phyloP scores from a whole-genome alignment of 2,329 filamentous ascomycete species.

The Blumeria hordei region DNA sequence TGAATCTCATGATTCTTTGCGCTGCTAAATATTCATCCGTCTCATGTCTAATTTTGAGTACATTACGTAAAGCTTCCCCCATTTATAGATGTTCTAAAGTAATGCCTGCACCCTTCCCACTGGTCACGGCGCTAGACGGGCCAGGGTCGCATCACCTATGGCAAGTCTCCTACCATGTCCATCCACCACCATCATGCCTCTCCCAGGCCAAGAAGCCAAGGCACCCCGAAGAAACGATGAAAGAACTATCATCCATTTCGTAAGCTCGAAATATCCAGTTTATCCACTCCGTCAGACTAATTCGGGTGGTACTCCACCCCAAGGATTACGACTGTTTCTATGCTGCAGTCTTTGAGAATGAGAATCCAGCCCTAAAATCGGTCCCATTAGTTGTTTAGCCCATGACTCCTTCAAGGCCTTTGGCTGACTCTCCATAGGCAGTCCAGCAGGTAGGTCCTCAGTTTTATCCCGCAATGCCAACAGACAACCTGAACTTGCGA shows the following conservation, averaged over 20 bases:
- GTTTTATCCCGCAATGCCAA: not conserved
- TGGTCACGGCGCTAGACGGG: too few relatives aligned
- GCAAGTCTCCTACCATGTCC: too few relatives aligned
- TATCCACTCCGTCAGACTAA: not conserved
- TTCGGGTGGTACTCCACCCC: not conserved
- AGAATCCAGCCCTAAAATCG: constrained; percentile 46
- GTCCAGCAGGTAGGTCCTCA: constrained; percentile 13
- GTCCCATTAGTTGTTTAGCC: constrained; percentile 39
- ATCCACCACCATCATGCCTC: constrained; percentile 10
- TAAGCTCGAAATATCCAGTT: constrained; percentile 15
- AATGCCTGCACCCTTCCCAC: too few relatives aligned
- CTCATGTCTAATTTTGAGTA: too few relatives aligned
- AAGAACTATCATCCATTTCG: constrained; percentile 31
- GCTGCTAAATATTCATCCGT: too few relatives aligned
- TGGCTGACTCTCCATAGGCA: constrained; percentile 10
- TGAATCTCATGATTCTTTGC: too few relatives aligned
- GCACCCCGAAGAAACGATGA: constrained; percentile 4
- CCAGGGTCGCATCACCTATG: too few relatives aligned
- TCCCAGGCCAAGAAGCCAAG: constrained; percentile 13
- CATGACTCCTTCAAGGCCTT: not conserved
- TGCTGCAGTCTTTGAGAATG: constrained; percentile 62
- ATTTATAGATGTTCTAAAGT: too few relatives aligned
- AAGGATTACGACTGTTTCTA: constrained; percentile 85
- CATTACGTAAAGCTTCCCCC: too few relatives aligned
- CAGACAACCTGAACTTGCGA: constrained; percentile 24